Base-by-base conservation (phyloP, 495 filamentous ascomycete species). In the Penicillium coffeae region DNA sequence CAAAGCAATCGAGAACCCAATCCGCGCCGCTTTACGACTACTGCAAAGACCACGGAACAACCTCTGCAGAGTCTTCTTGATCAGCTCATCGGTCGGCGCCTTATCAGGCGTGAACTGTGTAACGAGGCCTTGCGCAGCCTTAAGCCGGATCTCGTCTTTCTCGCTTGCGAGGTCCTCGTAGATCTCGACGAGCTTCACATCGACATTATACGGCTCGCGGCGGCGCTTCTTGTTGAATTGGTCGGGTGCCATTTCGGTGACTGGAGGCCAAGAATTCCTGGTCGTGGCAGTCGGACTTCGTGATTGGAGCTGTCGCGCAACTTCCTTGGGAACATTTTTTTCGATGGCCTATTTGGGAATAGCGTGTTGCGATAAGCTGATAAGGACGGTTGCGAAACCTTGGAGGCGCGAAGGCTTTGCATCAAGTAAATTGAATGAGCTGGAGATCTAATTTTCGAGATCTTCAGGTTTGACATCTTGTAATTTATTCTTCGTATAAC, bases 1-100 rank as follows among this genome's bases (percentile, higher is more conserved):
- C 53, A 97, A 67, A 1, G 92, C 90, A 47, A 96, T 73, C 32
- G 88, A 94, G 62, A 93, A 96, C n/a, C 93, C 93, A 47, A 91
- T 68, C 20, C 93, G 78, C 22, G 92, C 89, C 12, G 88, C 90
- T 70, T 96, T 95, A 18, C 88, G 81, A 37, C 90, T 86, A 60
- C 90, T 96, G 45, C 90, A 89, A 20, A 98, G 79, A 32, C 93
- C 93, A 38, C 88, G 82, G 57, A 96, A 88, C 12, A 98, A 75
- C 25, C 90, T 74, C 50, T 70, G 71, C 30, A 87, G 59, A 0
- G 61, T 57, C 52, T 74, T 73, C 44, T 65, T 55, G 25, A 77
- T 61, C 49, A 73, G 66, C 9, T 73, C 72, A 48, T 66, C 68
- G 18, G 61, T 55, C 7, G 68, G 63, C 34, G 61, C 64, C 54